Base-by-base conservation (phyloP, 805 yeast species). In the Yamadazyma endophytica region DNA sequence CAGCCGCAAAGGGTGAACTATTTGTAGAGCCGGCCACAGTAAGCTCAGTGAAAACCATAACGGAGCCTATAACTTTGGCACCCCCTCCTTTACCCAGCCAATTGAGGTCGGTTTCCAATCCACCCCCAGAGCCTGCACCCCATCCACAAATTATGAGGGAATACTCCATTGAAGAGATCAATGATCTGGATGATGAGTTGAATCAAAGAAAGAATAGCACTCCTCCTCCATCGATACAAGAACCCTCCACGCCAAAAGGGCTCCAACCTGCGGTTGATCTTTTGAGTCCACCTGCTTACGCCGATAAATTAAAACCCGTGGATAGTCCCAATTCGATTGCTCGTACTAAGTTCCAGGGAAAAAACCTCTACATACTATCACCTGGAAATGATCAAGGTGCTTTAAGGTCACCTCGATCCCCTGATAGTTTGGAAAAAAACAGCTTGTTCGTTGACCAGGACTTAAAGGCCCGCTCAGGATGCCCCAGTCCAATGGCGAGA, bases 401-500 rank as follows among this genome's bases (percentile, higher is more conserved):
- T 36, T 58, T 38, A n/a, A 25, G 32, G 22, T 28, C 36, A 16
- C 35, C 40, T n/a, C 26, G 20, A 13, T 33, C 38, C 5, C 36
- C 37, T 3, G 43, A 32, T 16, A 35, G 36, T 23, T 5, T 32
- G 16, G 39, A 34, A n/a, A 32, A 28, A 21, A 28, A 27, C 20
- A 17, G 26, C 3, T 18, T 33, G 9, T 16, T 29, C 9, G 35
- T 32, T 14, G 41, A 33, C 5, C 28, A 16, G 6, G 39, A 35
- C 4, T 26, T 24, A 8, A 29, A 25, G 9, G 5, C 39, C 2
- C 47, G 67, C 27, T 50, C 63, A 1, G 49, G 46, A 9, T 52
- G 59, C 16, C 47, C 64, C 6, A 61, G 68, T 17, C 72, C 72
- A 5, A 48, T 60, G 48, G 72, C 70, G 1, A 58, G 49, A 39